These are phyloP conservation scores for Amylostereum areolatum DNA, from an alignment of 1,284 basidiomycete species.

Conservation along the genomic window DNA sequence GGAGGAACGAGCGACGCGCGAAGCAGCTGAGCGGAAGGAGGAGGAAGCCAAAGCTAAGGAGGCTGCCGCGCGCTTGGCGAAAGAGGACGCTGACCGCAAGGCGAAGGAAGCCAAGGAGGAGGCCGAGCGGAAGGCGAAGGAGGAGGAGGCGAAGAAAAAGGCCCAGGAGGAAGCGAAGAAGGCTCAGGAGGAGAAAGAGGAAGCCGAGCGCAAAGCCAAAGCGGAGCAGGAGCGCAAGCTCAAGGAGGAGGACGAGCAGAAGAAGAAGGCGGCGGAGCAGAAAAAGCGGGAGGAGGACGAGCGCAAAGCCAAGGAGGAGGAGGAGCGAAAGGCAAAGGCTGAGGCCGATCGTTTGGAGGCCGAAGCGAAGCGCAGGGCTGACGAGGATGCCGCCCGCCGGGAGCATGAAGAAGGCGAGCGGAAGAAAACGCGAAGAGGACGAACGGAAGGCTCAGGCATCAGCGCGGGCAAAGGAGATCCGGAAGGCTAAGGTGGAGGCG, in stretches of 20 bases:
- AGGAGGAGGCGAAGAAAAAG: not conserved
- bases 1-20: not conserved
- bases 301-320: conserved; percentile 2
- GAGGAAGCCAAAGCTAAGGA: not conserved
- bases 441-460: too few relatives aligned
- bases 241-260: conserved; percentile 1
- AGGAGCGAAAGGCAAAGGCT: not conserved
- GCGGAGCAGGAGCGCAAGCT: conserved; percentile 2
- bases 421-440: too few relatives aligned
- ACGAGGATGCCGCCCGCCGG: too few relatives aligned
- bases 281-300: not conserved
- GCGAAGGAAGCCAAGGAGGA: conserved; percentile 1
- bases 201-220: not conserved
- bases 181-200: not conserved
- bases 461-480: too few relatives aligned
- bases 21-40: not conserved
- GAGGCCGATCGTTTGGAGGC: not conserved
- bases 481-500: not conserved
- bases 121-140: not conserved
- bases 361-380: not conserved
- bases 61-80: not conserved
- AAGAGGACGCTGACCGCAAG: conserved; percentile 1
- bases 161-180: conserved; percentile 1
- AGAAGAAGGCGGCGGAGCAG: conserved; percentile 1
- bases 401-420: too few relatives aligned